These are phyloP conservation scores for Candida golubevii DNA, from an alignment of 805 yeast species.

Conservation along the genomic window DNA sequence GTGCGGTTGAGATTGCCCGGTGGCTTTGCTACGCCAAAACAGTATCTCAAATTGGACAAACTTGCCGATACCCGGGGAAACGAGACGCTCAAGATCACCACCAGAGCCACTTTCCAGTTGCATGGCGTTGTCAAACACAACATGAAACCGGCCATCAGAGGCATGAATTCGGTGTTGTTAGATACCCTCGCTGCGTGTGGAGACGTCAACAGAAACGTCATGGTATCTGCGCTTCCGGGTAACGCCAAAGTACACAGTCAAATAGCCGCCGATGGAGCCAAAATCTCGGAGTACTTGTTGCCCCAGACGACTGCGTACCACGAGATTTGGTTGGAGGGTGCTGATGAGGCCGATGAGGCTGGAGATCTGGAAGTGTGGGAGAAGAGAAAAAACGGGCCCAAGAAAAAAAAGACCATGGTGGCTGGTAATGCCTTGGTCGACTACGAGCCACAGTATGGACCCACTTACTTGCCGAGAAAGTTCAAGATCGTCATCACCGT, in stretches of 20 bases:
- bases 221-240: conserved; percentile 83
- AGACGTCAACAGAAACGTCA: conserved; percentile 95
- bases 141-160: conserved; percentile 86
- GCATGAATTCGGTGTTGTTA: conserved; percentile 84
- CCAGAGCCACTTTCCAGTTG: conserved; percentile 94
- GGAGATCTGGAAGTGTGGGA: conserved; percentile 64
- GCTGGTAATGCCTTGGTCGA: conserved; percentile 82
- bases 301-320: conserved; percentile 95
- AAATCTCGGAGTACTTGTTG: conserved; percentile 74
- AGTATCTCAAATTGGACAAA: conserved; percentile 83
- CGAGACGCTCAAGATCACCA: conserved; percentile 89
- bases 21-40: conserved; percentile 80
- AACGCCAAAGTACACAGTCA: conserved; percentile 80
- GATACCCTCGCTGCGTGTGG: conserved; percentile 98
- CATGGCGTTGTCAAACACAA: conserved; percentile 92
- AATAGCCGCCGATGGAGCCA: conserved; percentile 57
- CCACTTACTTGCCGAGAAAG: conserved; percentile 88
- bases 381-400: conserved; percentile 68
- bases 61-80: conserved; percentile 81
- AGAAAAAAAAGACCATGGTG: conserved; percentile 74
- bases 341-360: conserved; percentile 64
- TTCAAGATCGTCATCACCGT: conserved; percentile 92
- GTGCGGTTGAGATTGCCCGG: conserved; percentile 94
- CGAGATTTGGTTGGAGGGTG: conserved; percentile 93
- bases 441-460: conserved; percentile 84